Base-by-base conservation (phyloP, 345 rosid genomes). In the Gossypium longicalyx region DNA sequence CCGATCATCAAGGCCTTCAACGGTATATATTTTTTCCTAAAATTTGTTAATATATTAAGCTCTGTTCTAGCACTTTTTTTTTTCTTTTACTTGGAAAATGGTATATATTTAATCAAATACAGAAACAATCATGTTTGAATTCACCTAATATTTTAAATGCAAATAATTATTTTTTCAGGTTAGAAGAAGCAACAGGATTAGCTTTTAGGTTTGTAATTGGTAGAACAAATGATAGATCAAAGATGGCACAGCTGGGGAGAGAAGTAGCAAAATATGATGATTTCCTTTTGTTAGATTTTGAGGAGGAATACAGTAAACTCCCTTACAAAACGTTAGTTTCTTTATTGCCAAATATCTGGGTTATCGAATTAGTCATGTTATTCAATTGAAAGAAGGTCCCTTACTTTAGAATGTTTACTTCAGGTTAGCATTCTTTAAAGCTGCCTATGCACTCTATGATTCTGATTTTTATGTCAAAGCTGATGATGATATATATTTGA, bases 231-330 rank as follows among this genome's bases (percentile, higher is more conserved):
- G 89, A 90, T 76, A 75, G 77, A 17, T 59, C 81, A 12, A 89
- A 88, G 83, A 92, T 87, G 92, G 77, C 74, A 38, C 89, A 83
- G 82, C 91, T 94, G 56, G 85, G 78, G 70, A 89, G 79, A 75
- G 98, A 94, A 81, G 78, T 94, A 74, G 87, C 83, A 43, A 87
- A 84, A 78, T 92, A 86, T 75, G 97, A 91, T 78, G 98, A 94
- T 78, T 89, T 94, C 82, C 52, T 94, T 83, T 76, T 94, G 58
- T 86, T 94, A 23, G 98, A 94, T 82, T 87, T 86, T 3, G 93
- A 91, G 87, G 97, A 94, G 91, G 92, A 91, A 91, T 94, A 92
- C 73, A 94, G 98, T 87, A 86, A 88, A 88, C 98, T 94, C 34
- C 97, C 98, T 1, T 87, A 92, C 89, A 94, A 94, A 94, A 94